Percentiles rank a stretch among this genome's conserved stretches.
These are phyloP conservation scores for Saccharomyces hybrid DNA, from an alignment of 1,139 yeast species.

Conservation along the genomic window DNA sequence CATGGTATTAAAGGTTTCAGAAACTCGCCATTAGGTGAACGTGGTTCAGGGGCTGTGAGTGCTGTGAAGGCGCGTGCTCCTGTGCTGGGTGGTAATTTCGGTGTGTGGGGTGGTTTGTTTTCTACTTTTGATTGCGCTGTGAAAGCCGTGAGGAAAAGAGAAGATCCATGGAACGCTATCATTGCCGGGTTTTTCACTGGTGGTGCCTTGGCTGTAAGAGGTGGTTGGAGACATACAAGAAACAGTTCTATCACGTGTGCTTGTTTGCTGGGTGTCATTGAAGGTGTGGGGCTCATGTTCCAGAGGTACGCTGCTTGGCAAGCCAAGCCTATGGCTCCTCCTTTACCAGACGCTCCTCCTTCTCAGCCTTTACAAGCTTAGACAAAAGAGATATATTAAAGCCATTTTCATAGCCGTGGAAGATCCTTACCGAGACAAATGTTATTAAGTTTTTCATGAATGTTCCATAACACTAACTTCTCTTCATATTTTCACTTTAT, in stretches of 20 bases:
- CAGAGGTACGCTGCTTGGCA: conserved; percentile 81
- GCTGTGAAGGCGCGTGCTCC: conserved; percentile 97
- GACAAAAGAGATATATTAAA: background rate
- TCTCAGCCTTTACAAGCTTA: conserved; percentile 35
- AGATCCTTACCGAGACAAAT: background rate
- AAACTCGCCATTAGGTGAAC: conserved; percentile 94
- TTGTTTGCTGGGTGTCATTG: conserved; percentile 89
- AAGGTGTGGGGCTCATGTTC: conserved; percentile 97
- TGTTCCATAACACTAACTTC: background rate
- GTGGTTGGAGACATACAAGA: conserved; percentile 96
- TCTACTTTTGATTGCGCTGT: conserved; percentile 94
- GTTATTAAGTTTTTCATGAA: background rate
- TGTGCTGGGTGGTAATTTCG: conserved; percentile 97
- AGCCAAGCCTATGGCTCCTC: conserved; percentile 77
- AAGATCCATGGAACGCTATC: conserved; percentile 97
- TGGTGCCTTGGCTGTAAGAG: conserved; percentile 96
- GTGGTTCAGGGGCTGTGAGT: conserved; percentile 79
- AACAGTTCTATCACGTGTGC: conserved; percentile 98
- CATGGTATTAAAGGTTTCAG: conserved; percentile 98
- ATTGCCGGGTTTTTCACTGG: conserved; percentile 98
- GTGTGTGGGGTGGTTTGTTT: conserved; percentile 99
- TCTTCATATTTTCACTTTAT: background rate
- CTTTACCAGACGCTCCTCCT: conserved; percentile 47
- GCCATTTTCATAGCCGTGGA: background rate
- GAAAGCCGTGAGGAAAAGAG: conserved; percentile 92